Base-by-base conservation (phyloP, 306 rosid species). In the Dalbergia oliveri region DNA sequence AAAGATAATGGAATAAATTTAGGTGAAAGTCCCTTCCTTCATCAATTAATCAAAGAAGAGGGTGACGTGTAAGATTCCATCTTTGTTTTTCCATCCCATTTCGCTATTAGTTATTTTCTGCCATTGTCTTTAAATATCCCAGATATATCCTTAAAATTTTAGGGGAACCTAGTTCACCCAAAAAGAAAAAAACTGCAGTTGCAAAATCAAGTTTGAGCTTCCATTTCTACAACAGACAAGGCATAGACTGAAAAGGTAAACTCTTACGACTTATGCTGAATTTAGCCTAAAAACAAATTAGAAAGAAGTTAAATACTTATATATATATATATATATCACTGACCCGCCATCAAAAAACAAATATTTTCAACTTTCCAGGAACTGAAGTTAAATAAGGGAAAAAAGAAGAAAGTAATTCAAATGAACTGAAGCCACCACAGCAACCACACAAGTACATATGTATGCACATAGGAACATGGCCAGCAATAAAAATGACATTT, bases 391-490 rank as follows among this genome's bases (percentile, higher is more conserved):
- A 81, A 47, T n/a, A 18, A 13, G 16, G 19, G 18, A 4, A 26
- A 47, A 69, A 59, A 59, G 47, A 60, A 26, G 57, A 81, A 49
- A 78, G 51, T 51, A 60, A 51, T 37, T 51, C 31, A 54, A 77
- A 61, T 18, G 57, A 81, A 34, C 49, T 51, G 6, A 39, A 49
- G 74, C 34, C 67, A 72, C 47, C 63, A 41, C 33, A 56, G 60
- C 58, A 67, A 74, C 62, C 83, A 75, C 66, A 31, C 23, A 80
- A 66, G 85, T 66, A 75, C 49, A 79, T 33, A 59, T 41, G 41
- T 10, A 83, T 60, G 80, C 83, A 86, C 51, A 19, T 26, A 66
- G 72, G 44, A 73, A 72, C 67, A 83, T 71, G 47, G 67, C 49
- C 68, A 65, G 16, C 61, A 16, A 60, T 61, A 47, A 44, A 47